Evolutionary conservation across 2,329 filamentous ascomycete species (phyloP).

Genomic region (Chalaropsis thielavioides): DNA sequence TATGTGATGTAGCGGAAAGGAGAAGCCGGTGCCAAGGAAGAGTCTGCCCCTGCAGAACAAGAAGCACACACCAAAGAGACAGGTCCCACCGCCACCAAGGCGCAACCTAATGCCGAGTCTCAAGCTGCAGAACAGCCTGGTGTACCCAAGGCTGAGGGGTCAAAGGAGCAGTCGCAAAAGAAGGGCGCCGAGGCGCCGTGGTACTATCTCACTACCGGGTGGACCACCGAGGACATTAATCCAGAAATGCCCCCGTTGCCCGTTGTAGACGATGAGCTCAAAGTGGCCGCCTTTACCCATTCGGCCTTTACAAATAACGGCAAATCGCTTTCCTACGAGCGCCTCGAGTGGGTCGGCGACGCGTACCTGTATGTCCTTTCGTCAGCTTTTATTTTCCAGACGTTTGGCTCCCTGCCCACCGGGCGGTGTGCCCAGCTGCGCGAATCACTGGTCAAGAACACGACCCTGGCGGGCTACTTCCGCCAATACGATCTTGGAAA

Average conservation of each 20-base stretch:
- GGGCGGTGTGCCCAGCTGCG: conserved; percentile 63
- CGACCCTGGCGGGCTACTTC: conserved; percentile 57
- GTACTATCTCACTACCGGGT: conserved; percentile 29
- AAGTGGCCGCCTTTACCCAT: conserved; percentile 54
- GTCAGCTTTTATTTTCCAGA: conserved; percentile 58
- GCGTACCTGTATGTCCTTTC: conserved; percentile 69
- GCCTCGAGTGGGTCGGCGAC: conserved; percentile 79
- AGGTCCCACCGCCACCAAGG: not conserved
- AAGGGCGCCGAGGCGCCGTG: conserved; percentile 18
- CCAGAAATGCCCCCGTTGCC: conserved; percentile 43
- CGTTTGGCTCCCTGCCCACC: conserved; percentile 48
- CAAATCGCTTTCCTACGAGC: conserved; percentile 51
- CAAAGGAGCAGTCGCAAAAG: not conserved
- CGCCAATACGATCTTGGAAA: conserved; percentile 55
- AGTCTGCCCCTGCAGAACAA: not conserved
- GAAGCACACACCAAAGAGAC: not conserved
- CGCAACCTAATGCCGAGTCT: not conserved
- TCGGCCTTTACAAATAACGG: conserved; percentile 29
- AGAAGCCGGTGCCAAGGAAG: not conserved
- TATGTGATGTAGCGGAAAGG: not conserved
- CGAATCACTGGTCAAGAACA: conserved; percentile 67
- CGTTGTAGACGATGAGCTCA: conserved; percentile 44
- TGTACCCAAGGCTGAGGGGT: not conserved
- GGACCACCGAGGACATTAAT: conserved; percentile 37
- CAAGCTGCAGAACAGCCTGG: not conserved